Conservation (phyloP, 495 filamentous ascomycete genomes). For the Penicillium psychrofluorescens region DNA sequence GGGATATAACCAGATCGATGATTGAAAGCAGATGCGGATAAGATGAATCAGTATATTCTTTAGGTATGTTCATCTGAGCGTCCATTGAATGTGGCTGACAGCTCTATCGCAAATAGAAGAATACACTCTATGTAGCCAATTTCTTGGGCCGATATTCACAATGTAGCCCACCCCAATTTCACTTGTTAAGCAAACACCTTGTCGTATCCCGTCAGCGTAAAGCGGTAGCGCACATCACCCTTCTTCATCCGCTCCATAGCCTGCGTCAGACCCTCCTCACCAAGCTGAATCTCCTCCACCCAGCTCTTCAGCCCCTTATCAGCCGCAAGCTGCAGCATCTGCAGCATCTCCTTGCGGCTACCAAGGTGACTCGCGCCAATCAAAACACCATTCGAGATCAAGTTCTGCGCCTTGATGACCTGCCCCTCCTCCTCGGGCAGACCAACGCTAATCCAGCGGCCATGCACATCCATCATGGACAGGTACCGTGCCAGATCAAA, state of each 20-base stretch:
- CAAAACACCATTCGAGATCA: constrained; percentile 69
- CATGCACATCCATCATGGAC: constrained; percentile 74
- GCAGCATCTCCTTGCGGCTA: constrained; percentile 68
- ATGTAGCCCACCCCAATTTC: too few relatives aligned
- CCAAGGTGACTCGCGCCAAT: constrained; percentile 80
- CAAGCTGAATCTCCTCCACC: constrained; percentile 72
- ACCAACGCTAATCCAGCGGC: constrained; percentile 74
- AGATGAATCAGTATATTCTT: constrained; percentile 14
- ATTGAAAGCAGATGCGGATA: constrained; percentile 32
- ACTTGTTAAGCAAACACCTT: constrained; percentile 43
- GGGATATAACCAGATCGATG: constrained; percentile 44
- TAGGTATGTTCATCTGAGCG: background rate
- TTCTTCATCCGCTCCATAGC: constrained; percentile 61
- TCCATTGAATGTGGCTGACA: background rate
- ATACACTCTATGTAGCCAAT: too few relatives aligned
- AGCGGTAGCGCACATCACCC: constrained; percentile 63
- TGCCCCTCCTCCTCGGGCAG: constrained; percentile 76
- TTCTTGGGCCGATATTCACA: too few relatives aligned
- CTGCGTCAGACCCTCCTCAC: constrained; percentile 58
- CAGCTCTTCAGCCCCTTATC: constrained; percentile 76
- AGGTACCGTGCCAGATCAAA: constrained; percentile 68
- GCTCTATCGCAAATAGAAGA: background rate
- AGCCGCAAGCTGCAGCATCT: constrained; percentile 75
- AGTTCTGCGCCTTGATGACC: constrained; percentile 66
- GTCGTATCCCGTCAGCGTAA: constrained; percentile 58